These are phyloP conservation scores for Imleria badia DNA, from an alignment of 768 basidiomycete species.

Conservation along the genomic window DNA sequence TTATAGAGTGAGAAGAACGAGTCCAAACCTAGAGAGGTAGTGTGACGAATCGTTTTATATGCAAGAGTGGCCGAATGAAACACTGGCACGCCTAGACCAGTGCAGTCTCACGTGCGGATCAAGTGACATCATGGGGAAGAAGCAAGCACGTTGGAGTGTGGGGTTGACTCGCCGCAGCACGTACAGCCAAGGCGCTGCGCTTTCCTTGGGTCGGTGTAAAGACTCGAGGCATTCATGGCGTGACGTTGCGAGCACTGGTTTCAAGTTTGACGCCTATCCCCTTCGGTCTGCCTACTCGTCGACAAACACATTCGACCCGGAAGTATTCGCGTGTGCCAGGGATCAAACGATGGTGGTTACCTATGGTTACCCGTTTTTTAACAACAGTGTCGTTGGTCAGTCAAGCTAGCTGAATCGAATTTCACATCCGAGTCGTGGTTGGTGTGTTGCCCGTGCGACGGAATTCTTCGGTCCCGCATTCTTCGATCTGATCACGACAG, in stretches of 20 bases:
- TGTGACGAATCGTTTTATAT: background rate
- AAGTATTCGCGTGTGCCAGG: background rate
- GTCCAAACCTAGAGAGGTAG: background rate
- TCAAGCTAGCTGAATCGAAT: no score
- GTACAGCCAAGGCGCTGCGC: no score
- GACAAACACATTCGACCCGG: background rate
- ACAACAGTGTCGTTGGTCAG: no score
- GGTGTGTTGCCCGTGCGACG: background rate
- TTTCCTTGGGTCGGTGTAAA: no score
- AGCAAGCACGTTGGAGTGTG: background rate
- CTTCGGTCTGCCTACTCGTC: background rate
- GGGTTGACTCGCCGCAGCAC: background rate
- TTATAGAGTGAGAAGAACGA: background rate
- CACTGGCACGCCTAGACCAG: no score
- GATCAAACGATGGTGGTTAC: background rate
- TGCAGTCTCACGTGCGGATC: background rate
- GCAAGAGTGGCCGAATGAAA: background rate
- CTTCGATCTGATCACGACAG: background rate
- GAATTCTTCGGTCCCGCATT: background rate
- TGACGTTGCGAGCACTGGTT: no score
- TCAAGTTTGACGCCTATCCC: background rate
- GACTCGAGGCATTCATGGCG: background rate
- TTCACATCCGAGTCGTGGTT: background rate
- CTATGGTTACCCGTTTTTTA: background rate
- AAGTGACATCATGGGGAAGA: constrained; percentile 3